Percentiles rank a stretch among this genome's conserved stretches.
phyloP scores from a whole-genome alignment of 108 stramenopile species.

The Stephanodiscus triporus region DNA sequence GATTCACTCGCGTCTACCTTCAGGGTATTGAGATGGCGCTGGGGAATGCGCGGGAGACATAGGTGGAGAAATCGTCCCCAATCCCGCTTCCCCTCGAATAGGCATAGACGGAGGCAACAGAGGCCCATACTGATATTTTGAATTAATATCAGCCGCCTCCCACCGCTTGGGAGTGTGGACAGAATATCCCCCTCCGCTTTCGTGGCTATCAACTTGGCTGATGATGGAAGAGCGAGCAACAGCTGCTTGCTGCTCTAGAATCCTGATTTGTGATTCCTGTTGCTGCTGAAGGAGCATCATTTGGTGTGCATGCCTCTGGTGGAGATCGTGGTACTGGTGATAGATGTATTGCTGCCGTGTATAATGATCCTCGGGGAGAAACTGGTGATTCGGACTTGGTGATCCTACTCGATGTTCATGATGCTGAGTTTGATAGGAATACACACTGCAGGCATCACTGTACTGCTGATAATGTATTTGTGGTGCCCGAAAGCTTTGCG shows the following conservation, averaged over 20 bases:
- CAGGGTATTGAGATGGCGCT: constrained; percentile 11
- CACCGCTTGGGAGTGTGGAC: background rate
- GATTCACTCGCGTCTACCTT: constrained; percentile 1
- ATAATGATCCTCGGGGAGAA: constrained; percentile 23
- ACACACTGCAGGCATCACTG: constrained; percentile 25
- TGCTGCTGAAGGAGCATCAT: constrained; percentile 47
- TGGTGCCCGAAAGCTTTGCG: constrained; percentile 4
- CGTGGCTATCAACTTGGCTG: constrained; percentile 14
- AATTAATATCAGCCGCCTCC: background rate
- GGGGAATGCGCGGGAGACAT: constrained; percentile 20
- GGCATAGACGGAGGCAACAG: constrained; percentile 1
- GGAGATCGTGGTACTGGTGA: constrained; percentile 57
- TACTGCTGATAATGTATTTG: constrained; percentile 31
- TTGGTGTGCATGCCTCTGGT: constrained; percentile 62
- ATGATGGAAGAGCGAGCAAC: constrained; percentile 14
- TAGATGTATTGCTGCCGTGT: constrained; percentile 46
- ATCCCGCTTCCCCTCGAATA: background rate
- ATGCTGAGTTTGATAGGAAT: constrained; percentile 31
- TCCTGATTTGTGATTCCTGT: constrained; percentile 37
- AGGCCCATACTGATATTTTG: constrained; percentile 9
- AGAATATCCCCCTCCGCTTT: constrained; percentile 13
- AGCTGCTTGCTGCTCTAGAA: constrained; percentile 6
- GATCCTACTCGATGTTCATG: constrained; percentile 19
- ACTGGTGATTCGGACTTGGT: constrained; percentile 6
- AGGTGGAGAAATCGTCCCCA: constrained; percentile 18